Evolutionary conservation across 2,329 filamentous ascomycete genomes (phyloP).

Genomic region (Cladosporium sp.): DNA sequence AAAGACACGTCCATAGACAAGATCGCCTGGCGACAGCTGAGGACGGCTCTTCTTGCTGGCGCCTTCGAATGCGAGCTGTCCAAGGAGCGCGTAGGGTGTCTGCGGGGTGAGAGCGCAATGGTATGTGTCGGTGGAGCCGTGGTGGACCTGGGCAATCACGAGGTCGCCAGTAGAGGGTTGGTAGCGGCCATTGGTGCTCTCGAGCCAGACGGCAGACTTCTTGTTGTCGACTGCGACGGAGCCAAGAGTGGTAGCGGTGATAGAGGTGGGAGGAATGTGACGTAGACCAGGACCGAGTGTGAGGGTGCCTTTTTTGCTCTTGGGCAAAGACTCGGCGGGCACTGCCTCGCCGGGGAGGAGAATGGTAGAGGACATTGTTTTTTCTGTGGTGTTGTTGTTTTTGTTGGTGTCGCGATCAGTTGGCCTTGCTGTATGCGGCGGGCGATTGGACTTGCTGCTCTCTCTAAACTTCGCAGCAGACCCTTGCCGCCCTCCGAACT

Average conservation of each 20-base stretch:
- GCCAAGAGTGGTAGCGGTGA: slow-evolving; percentile 68
- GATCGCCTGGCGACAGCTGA: slow-evolving; percentile 68
- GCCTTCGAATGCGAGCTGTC: slow-evolving; percentile 87
- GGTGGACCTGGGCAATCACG: slow-evolving; percentile 82
- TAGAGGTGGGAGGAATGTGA: slow-evolving; percentile 73
- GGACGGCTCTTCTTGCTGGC: slow-evolving; percentile 91
- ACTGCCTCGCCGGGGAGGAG: slow-evolving; percentile 82
- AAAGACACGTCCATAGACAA: slow-evolving; percentile 85
- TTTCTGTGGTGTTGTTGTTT: not conserved
- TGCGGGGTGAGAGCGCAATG: slow-evolving; percentile 72
- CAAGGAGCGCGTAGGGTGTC: slow-evolving; percentile 66
- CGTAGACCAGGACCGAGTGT: slow-evolving; percentile 82
- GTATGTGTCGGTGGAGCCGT: slow-evolving; percentile 73
- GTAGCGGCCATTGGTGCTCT: slow-evolving; percentile 72
- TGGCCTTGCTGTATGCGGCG: not conserved
- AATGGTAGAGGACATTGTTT: slow-evolving; percentile 42
- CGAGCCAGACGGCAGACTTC: slow-evolving; percentile 79
- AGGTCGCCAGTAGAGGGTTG: slow-evolving; percentile 77
- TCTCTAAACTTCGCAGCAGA: slow-evolving; percentile 1
- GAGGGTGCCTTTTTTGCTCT: slow-evolving; percentile 63
- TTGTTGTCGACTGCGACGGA: slow-evolving; percentile 65
- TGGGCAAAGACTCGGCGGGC: slow-evolving; percentile 65
- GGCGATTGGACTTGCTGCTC: not conserved
- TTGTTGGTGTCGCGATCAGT: not conserved
- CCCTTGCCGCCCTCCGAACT: not conserved